Evolutionary conservation across 345 rosid genomes (phyloP), one percentile per base, ranked within the genome.

Genomic region (Camelina neglecta): DNA sequence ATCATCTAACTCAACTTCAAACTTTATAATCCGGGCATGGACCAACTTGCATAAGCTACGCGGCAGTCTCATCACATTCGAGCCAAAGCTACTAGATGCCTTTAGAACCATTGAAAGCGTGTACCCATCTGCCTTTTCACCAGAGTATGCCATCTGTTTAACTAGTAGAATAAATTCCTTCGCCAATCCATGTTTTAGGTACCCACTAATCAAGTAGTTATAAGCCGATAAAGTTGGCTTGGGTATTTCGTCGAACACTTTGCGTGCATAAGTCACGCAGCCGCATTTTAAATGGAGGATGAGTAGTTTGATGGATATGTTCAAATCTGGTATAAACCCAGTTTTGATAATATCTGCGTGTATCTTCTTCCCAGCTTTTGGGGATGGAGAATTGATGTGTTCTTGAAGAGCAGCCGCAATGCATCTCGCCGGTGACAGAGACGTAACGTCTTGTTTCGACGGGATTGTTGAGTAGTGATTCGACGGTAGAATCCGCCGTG

Each of bases 21-120:
- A 79, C 66, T 85, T 93, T 41, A 90, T 4, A 20, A 91, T 76
- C 85, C 75, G 85, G 57, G 92, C 85, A 70, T 94, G 93, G 15
- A 86, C 85, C 21, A 75, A 74, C 59, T 88, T 81, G 33, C 84
- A 86, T 50, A 88, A 60, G 62, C 72, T 77, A 65, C 79, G 71
- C 3, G 80, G 86, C 79, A 77, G 31, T 7, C 12, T 44, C 57
- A 50, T 44, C 57, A 50, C 69, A 58, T 36, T 60, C 26, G 60
- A 71, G 65, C 72, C 75, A 74, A 29, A 13, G 6, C 77, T 65
- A 80, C 77, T 80, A n/a, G 95, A 88, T 51, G 90, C 93, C 86
- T 91, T 91, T 29, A 93, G 71, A 76, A 91, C 73, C 97, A 91
- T 93, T 20, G 97, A 93, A 38, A 88, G 81, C 8, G 97, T 91